Conservation (phyloP, 2,329 filamentous ascomycete genomes). For the Aspergillus flavus region DNA sequence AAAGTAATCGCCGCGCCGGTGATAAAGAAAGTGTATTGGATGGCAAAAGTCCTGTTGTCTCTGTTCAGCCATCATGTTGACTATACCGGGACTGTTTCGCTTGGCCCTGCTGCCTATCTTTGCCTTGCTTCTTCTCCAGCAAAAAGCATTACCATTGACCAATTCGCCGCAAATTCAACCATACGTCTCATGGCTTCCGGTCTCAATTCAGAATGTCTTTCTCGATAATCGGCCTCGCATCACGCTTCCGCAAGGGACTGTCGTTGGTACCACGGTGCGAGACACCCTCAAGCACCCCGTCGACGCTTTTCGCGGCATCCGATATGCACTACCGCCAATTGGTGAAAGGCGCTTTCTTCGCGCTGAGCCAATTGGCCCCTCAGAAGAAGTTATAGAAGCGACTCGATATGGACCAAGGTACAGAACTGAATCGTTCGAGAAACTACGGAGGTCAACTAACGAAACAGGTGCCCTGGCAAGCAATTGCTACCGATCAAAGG, state of each 20-base stretch:
- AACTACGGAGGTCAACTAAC: not conserved
- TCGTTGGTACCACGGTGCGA: conserved; percentile 31
- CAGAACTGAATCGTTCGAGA: not conserved
- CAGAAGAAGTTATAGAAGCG: conserved; percentile 37
- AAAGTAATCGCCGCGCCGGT: not conserved
- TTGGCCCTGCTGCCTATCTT: not conserved
- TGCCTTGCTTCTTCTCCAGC: not conserved
- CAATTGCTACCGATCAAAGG: conserved; percentile 51
- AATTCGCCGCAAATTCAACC: not conserved
- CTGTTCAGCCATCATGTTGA: not conserved
- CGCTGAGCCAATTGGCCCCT: conserved; percentile 31
- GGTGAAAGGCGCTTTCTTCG: conserved; percentile 52
- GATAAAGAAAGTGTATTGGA: conserved; percentile 1
- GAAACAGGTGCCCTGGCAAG: conserved; percentile 34
- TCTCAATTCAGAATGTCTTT: not conserved
- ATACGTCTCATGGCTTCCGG: conserved; percentile 2
- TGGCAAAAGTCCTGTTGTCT: too few relatives aligned
- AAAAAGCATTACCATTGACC: not conserved
- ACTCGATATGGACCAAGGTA: conserved; percentile 34
- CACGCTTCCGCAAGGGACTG: conserved; percentile 31
- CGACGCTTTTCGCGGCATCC: conserved; percentile 52
- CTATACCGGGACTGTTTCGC: not conserved
- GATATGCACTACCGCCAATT: conserved; percentile 52
- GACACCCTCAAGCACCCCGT: conserved; percentile 29
- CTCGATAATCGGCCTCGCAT: conserved; percentile 13